A percentile compares a stretch with the other conserved stretches of the same genome.
Evolutionary conservation across 225 moss, liverwort and hornwort species (phyloP).

Genomic region (Sphagnum contortum): DNA sequence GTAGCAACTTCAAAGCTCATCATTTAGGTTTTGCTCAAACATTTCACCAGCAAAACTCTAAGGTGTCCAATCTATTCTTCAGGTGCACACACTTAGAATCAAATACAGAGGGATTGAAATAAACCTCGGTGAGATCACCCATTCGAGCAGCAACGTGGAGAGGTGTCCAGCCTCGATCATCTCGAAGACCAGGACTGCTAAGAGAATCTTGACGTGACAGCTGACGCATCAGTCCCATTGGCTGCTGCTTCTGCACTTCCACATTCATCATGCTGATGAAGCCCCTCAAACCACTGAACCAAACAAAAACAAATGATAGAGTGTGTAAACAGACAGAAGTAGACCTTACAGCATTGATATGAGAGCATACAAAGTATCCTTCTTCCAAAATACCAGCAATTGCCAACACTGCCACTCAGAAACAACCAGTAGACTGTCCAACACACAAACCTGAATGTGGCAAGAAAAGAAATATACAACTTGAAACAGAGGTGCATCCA

Average conservation of each 20-base stretch:
- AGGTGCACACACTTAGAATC: no score
- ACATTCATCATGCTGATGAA: conserved; percentile 21
- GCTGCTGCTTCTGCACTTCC: conserved; percentile 25
- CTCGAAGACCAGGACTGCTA: conserved; percentile 31
- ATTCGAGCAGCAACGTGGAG: conserved; percentile 81
- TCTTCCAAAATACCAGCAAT: not conserved
- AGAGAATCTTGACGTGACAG: conserved; percentile 48
- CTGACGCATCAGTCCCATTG: conserved; percentile 48
- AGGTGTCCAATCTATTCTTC: no score
- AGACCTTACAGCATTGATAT: no score
- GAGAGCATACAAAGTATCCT: not conserved
- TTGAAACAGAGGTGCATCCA: no score
- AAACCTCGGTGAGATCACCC: conserved; percentile 72
- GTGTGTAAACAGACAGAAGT: not conserved
- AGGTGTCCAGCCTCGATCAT: conserved; percentile 91
- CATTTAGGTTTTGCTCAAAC: no score
- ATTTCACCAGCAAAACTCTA: no score
- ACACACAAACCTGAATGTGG: no score
- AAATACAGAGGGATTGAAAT: not conserved
- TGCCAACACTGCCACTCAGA: not conserved
- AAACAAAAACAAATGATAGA: not conserved
- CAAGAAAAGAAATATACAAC: no score
- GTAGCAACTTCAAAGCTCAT: no score
- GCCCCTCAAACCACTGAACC: not conserved
- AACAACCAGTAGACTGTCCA: not conserved